Evolutionary conservation across 1,284 basidiomycete genomes (phyloP), one percentile per base, ranked within the genome.

Genomic region (Rhodotorula sp.): DNA sequence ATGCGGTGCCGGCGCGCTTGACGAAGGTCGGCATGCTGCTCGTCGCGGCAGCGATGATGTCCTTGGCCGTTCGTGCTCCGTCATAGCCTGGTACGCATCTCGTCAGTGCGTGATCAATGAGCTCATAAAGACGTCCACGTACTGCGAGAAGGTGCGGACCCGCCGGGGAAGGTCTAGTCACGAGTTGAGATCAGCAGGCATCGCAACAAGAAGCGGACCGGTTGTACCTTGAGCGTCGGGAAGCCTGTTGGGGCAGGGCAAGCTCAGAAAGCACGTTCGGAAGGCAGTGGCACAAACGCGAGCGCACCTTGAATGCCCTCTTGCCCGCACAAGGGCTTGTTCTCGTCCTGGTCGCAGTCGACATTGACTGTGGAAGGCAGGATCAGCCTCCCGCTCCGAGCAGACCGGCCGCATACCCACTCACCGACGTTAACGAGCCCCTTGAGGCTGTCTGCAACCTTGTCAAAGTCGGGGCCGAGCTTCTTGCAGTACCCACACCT

Each of bases 391-490:
- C 13, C 14, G 16, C 7, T 7, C 4, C 13, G 52, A 27, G 52
- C 25, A 54, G 17, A 16, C 1, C 9, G 19, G 42, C 12, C 10
- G 16, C 10, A 17, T n/a, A 63, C 75, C 5, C 50, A 54, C 68
- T 9, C 66, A 67, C 80, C 81, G 61, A 83, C 73, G 71, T 82
- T 81, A 57, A 83, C 80, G 21, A 83, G 75, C 27, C 81, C 82
- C 64, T 81, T 80, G 59, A 83, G 77, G 61, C 80, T 80, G 27
- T 77, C 72, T 1, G 82, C 81, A 0, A 81, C 81, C 59, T 79
- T 81, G 55, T 79, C 73, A 67, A 77, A 81, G 61, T 83, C 80
- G 10, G 82, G 82, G 4, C 78, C 79, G 27, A 82, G 78, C 25
- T 78, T 75, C 63, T 80, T 74, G 70, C 81, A 82, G 72, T 82